These are phyloP conservation scores for Colletotrichum salicis DNA, from an alignment of 2,329 filamentous ascomycete species.

Conservation along the genomic window DNA sequence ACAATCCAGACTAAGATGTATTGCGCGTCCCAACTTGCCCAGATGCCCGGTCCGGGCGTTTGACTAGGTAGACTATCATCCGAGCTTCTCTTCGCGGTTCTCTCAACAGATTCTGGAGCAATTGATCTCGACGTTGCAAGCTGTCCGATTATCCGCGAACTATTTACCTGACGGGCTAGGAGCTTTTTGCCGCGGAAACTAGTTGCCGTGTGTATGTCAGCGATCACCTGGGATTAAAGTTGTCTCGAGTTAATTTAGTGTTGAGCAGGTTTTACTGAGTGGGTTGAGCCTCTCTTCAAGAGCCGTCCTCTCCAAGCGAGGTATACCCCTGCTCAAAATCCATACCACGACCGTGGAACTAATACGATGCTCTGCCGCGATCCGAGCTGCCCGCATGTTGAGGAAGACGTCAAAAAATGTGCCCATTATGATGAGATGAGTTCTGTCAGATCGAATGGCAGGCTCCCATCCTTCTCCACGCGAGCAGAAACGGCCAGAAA, in stretches of 20 bases:
- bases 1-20: not conserved
- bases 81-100: not conserved
- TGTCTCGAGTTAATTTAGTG: constrained; percentile 13
- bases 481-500: no score
- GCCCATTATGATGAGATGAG: not conserved
- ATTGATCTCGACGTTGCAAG: constrained; percentile 43
- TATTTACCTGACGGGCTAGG: not conserved
- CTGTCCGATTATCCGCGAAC: not conserved
- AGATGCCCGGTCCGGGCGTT: not conserved
- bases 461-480: not conserved
- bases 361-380: not conserved
- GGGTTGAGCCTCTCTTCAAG: no score
- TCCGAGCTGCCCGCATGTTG: not conserved
- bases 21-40: not conserved
- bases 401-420: not conserved
- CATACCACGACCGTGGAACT: not conserved
- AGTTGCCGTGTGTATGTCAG: no score
- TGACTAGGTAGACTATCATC: not conserved
- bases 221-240: not conserved
- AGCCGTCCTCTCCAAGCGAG: not conserved
- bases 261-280: not conserved
- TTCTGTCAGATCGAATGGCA: not conserved
- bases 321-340: not conserved
- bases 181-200: constrained; percentile 10
- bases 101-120: not conserved